Percentiles rank a stretch among this genome's conserved stretches.
phyloP scores from a whole-genome alignment of 1,139 yeast species.

The Pneumocystis canis region DNA sequence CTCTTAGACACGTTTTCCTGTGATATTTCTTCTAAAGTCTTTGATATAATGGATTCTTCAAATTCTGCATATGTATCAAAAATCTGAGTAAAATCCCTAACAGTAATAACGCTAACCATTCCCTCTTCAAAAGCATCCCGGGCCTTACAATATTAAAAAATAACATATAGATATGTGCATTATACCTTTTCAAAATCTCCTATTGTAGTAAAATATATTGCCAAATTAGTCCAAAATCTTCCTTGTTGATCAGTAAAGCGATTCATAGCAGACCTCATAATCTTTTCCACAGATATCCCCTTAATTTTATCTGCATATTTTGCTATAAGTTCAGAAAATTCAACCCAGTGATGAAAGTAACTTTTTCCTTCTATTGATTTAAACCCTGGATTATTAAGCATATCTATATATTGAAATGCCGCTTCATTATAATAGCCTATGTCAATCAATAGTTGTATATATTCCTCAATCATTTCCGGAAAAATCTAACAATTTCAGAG shows the following conservation, averaged over 20 bases:
- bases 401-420: conserved; percentile 21
- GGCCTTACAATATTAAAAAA: conserved; percentile 23
- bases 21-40: conserved; percentile 26
- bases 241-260: conserved; percentile 52
- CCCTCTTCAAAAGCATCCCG: conserved; percentile 39
- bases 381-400: conserved; percentile 25
- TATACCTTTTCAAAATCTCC: conserved; percentile 22
- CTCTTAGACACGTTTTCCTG: conserved; percentile 13
- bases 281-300: conserved; percentile 24
- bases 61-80: conserved; percentile 52
- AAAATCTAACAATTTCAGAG: conserved; percentile 21
- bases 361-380: conserved; percentile 28
- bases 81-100: conserved; percentile 48
- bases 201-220: conserved; percentile 33
- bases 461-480: conserved; percentile 26
- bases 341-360: conserved; percentile 33
- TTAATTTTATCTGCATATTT: conserved; percentile 18
- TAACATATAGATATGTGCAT: neutral
- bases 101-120: conserved; percentile 32
- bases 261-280: conserved; percentile 29
- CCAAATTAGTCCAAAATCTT: conserved; percentile 35
- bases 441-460: conserved; percentile 20
- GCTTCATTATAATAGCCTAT: conserved; percentile 20
- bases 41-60: conserved; percentile 38
- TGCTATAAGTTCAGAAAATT: conserved; percentile 35